These are phyloP conservation scores for Thielaviopsis populi DNA, from an alignment of 2,329 filamentous ascomycete genomes.

Conservation along the genomic window DNA sequence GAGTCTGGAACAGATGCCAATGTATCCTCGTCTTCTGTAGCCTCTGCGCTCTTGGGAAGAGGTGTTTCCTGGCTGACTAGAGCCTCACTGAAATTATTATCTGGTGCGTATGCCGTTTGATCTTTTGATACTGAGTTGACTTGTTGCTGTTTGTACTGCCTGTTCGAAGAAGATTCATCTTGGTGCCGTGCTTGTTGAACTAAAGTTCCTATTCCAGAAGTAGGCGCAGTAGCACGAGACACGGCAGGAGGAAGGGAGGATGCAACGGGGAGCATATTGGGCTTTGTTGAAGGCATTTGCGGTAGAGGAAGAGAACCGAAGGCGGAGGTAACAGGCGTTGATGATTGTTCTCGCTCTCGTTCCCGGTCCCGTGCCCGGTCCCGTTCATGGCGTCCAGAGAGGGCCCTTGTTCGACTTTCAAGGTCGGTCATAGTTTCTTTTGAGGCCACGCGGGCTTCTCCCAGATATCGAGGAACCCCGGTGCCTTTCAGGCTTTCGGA, in stretches of 20 bases:
- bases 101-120: too few relatives aligned
- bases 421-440: constrained; percentile 16
- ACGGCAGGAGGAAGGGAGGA: constrained; percentile 6
- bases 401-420: constrained; percentile 11
- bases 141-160: not conserved
- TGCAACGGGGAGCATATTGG: not conserved
- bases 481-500: constrained; percentile 6
- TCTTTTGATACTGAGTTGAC: not conserved
- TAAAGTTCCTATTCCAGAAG: constrained; percentile 12
- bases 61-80: not conserved
- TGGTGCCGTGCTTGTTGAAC: constrained; percentile 10
- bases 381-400: constrained; percentile 7
- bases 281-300: not conserved
- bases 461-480: constrained; percentile 4
- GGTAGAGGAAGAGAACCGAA: not conserved
- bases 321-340: not conserved
- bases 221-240: not conserved
- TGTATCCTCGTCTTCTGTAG: not conserved
- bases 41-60: not conserved
- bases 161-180: not conserved
- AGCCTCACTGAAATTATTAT: not conserved
- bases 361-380: constrained; percentile 1
- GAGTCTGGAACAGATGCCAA: not conserved
- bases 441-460: constrained; percentile 10
- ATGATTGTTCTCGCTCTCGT: not conserved